phyloP scores from a whole-genome alignment of 805 yeast species.

The Debaryomyces prosopidis region DNA sequence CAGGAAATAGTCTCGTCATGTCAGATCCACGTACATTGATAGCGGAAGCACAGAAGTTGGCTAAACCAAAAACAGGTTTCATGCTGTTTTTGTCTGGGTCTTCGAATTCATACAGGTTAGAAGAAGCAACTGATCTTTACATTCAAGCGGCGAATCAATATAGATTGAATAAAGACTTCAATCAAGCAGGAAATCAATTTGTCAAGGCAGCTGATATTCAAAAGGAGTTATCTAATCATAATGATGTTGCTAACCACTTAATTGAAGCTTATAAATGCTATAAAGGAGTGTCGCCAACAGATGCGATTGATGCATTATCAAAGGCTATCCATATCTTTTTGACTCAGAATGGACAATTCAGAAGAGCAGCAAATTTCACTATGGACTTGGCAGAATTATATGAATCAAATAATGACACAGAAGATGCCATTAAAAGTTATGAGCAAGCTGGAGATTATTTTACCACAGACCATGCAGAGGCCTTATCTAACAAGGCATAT shows the following conservation, averaged over 20 bases:
- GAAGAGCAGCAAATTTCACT: conserved; percentile 93
- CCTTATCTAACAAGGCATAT: conserved; percentile 83
- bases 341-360: conserved; percentile 88
- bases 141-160: conserved; percentile 92
- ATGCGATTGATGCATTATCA: conserved; percentile 74
- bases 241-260: conserved; percentile 87
- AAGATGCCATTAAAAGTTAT: conserved; percentile 72
- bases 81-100: conserved; percentile 66
- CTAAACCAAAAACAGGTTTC: conserved; percentile 67
- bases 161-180: conserved; percentile 70
- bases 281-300: conserved; percentile 68
- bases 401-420: conserved; percentile 67
- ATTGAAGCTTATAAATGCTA: conserved; percentile 90
- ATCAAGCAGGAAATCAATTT: conserved; percentile 79
- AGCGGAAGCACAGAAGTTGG: conserved; percentile 42
- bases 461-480: conserved; percentile 88
- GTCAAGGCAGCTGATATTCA: conserved; percentile 85
- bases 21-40: conserved; percentile 48
- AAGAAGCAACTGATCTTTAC: conserved; percentile 90
- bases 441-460: conserved; percentile 97
- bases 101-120: conserved; percentile 61
- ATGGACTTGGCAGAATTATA: conserved; percentile 86
- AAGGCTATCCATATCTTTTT: conserved; percentile 77
- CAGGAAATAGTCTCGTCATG: conserved; percentile 18
- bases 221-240: conserved; percentile 69